Evolutionary conservation across 257 asterid genomes (phyloP), one percentile per base, ranked within the genome.

Genomic region (Anisodus tanguticus): DNA sequence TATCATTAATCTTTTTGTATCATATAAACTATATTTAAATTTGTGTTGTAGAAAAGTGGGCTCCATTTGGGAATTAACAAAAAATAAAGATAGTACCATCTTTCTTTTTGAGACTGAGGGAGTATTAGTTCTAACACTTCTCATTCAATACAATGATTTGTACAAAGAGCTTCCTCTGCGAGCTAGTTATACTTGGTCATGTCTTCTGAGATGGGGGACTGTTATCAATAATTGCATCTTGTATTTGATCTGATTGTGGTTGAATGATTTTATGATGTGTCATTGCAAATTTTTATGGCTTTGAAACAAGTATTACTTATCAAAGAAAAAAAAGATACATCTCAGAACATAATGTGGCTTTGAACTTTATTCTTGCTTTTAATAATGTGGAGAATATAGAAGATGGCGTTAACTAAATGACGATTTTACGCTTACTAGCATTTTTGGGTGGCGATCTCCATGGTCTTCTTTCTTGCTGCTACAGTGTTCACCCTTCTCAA

Each of bases 381-480:
- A 31, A 77, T 13, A 77, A 53, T 53, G 66, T 77, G 82, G 80
- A 70, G 60, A 26, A 77, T 22, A 80, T 82, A 47, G 54, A 68
- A 88, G 66, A 57, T 43, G 79, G 39, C 12, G 26, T 67, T 84
- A 83, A 86, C 85, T 87, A 81, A 86, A 80, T 84, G 83, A 84
- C 53, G 60, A 51, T 77, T 83, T 83, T 88, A 63, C 86, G 86
- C 62, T 85, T 85, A 37, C 82, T 91, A 97, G 99, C 99, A 95
- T 88, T 97, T 97, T 87, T 97, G 98, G 99, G 99, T 97, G 49
- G 98, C 99, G 9, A 93, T 95, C 90, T 94, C 99, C 68, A 97
- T 97, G 99, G 91, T 95, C 84, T 95, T 97, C 96, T 95, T 97
- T 89, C 84, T 95, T 81, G 97, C 98, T 39, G 98, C 98, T 26